Percentiles rank a stretch among this genome's conserved stretches.
Evolutionary conservation across 495 filamentous ascomycete genomes (phyloP).

Genomic region (Chaetomidium leptoderma): DNA sequence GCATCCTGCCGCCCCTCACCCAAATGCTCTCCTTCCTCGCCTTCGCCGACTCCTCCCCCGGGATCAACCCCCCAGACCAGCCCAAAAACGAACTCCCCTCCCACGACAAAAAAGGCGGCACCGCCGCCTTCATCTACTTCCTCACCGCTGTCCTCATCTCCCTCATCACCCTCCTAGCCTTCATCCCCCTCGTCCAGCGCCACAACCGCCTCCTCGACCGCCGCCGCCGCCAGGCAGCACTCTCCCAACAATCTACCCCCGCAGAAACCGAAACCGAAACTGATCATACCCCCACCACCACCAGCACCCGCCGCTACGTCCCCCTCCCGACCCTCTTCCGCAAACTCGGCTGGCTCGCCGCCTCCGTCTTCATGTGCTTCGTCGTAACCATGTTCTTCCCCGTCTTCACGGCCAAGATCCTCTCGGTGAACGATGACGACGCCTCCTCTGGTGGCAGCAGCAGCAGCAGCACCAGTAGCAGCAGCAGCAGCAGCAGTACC

Average conservation of each 20-base stretch:
- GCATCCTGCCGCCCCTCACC: constrained; percentile 82
- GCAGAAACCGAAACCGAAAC: constrained; percentile 33
- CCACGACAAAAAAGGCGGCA: constrained; percentile 35
- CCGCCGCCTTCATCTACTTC: constrained; percentile 85
- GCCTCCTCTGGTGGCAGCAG: no score
- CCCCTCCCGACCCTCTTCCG: constrained; percentile 61
- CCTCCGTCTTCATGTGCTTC: constrained; percentile 73
- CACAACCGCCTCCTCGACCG: constrained; percentile 41
- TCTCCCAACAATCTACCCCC: constrained; percentile 40
- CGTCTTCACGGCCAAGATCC: constrained; percentile 79
- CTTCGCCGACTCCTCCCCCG: constrained; percentile 35
- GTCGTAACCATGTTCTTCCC: constrained; percentile 88
- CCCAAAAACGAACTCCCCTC: constrained; percentile 7
- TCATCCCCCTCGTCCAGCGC: constrained; percentile 45
- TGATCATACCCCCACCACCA: constrained; percentile 29
- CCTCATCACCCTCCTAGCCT: constrained; percentile 56
- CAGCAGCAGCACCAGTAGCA: no score
- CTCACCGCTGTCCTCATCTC: constrained; percentile 69
- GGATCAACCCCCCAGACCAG: not conserved
- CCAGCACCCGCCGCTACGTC: constrained; percentile 51
- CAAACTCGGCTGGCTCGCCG: constrained; percentile 68
- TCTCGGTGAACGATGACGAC: constrained; percentile 63
- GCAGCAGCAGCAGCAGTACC: no score
- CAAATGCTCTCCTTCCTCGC: constrained; percentile 79
- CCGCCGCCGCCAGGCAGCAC: constrained; percentile 29